Conservation (phyloP, 148 eudicot species). For the Rheum nobile region DNA sequence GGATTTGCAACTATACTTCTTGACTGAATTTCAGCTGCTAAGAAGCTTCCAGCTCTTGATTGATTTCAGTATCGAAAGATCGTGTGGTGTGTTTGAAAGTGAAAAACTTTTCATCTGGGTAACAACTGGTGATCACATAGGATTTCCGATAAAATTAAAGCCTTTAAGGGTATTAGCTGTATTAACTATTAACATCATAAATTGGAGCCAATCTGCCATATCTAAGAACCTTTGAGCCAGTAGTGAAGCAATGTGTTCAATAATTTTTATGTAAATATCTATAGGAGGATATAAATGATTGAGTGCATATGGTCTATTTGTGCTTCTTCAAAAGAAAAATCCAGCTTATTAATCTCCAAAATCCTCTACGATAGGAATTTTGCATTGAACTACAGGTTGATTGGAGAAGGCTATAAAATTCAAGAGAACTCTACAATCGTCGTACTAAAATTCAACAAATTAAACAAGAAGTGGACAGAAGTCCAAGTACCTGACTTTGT, state of each 20-base stretch:
- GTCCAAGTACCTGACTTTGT: slow-evolving; percentile 43
- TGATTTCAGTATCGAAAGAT: neutral
- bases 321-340: neutral
- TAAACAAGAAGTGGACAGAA: neutral
- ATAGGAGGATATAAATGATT: neutral
- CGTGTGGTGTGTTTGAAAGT: neutral
- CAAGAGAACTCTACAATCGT: too few species aligned
- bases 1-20: neutral
- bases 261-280: neutral
- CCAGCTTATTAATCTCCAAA: neutral
- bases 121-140: neutral
- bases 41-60: neutral
- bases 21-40: neutral
- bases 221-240: neutral
- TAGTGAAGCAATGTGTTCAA: neutral
- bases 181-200: neutral
- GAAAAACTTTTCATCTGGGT: neutral
- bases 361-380: too few species aligned
- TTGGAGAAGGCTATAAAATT: too few species aligned
- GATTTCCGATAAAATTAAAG: neutral
- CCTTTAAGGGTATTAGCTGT: neutral
- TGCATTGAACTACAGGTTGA: too few species aligned
- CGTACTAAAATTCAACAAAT: neutral
- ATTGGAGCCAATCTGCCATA: neutral
- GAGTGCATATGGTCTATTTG: neutral